Evolutionary conservation across 345 rosid genomes (phyloP).

Genomic region (Arabidopsis thaliana): DNA sequence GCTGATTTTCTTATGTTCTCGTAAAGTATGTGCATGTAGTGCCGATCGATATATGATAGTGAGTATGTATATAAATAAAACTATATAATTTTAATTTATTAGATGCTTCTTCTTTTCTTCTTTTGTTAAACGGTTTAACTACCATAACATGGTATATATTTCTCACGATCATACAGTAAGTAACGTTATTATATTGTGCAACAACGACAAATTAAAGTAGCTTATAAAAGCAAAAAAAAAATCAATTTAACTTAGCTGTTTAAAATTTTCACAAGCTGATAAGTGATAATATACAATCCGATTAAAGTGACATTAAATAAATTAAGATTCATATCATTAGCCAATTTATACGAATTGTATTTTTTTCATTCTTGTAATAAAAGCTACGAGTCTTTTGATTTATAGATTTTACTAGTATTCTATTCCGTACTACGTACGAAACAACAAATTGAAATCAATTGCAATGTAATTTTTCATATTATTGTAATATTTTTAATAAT

Average conservation of each 20-base stretch:
- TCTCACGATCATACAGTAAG: neutral
- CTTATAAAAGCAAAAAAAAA: neutral
- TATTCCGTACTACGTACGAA: no score
- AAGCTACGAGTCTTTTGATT: conserved; percentile 5
- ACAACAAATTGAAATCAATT: no score
- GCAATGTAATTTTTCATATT: no score
- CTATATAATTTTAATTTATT: neutral
- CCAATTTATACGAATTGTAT: neutral
- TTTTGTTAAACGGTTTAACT: neutral
- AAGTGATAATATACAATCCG: no score
- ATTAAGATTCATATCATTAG: no score
- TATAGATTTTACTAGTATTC: neutral
- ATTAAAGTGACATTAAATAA: no score
- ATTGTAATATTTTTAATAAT: no score
- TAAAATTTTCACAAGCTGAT: no score
- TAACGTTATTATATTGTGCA: neutral
- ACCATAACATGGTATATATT: neutral
- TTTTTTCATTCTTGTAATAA: neutral
- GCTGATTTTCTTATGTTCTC: conserved; percentile 21
- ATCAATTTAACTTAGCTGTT: no score
- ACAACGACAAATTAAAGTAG: neutral
- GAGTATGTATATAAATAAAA: neutral
- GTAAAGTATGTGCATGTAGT: conserved; percentile 8
- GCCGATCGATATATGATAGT: neutral
- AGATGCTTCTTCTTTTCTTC: neutral